A percentile compares a stretch with the other conserved stretches of the same genome.
These are phyloP conservation scores for Aureobasidium leucospermi DNA, from an alignment of 2,329 filamentous ascomycete genomes.

Conservation along the genomic window DNA sequence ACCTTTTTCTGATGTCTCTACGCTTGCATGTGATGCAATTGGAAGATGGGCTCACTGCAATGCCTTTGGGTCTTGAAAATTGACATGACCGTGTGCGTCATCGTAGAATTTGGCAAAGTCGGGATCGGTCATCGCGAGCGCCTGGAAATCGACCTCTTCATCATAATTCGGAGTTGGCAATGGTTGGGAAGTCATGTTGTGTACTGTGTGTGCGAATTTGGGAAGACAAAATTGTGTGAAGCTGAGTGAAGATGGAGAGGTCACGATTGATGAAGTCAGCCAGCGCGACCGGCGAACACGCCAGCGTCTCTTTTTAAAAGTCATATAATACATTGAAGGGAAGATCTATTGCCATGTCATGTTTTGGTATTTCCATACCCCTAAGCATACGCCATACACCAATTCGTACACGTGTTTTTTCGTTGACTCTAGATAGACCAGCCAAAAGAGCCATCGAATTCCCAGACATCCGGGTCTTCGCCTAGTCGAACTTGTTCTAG, in stretches of 20 bases:
- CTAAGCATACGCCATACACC: neutral
- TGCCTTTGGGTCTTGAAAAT: conserved; percentile 72
- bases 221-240: too few species aligned
- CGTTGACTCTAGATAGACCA: conserved; percentile 16
- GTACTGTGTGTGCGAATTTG: neutral
- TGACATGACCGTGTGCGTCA: conserved; percentile 50
- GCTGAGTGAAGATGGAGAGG: too few species aligned
- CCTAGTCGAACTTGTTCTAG: conserved; percentile 37
- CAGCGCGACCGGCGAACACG: neutral
- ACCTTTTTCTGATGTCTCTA: too few species aligned
- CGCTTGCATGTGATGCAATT: neutral
- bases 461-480: conserved; percentile 23
- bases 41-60: conserved; percentile 51
- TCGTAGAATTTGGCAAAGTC: conserved; percentile 50
- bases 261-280: neutral
- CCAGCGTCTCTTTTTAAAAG: neutral
- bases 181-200: neutral
- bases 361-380: neutral
- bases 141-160: conserved; percentile 54
- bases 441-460: conserved; percentile 43
- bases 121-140: conserved; percentile 51
- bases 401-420: neutral
- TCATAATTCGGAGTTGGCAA: conserved; percentile 38
- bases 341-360: neutral
- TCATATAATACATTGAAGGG: neutral